Percentiles rank a stretch among this genome's conserved stretches.
These are phyloP conservation scores for Gracilaria domingensis DNA, from an alignment of 23 red algal genomes.

Conservation along the genomic window DNA sequence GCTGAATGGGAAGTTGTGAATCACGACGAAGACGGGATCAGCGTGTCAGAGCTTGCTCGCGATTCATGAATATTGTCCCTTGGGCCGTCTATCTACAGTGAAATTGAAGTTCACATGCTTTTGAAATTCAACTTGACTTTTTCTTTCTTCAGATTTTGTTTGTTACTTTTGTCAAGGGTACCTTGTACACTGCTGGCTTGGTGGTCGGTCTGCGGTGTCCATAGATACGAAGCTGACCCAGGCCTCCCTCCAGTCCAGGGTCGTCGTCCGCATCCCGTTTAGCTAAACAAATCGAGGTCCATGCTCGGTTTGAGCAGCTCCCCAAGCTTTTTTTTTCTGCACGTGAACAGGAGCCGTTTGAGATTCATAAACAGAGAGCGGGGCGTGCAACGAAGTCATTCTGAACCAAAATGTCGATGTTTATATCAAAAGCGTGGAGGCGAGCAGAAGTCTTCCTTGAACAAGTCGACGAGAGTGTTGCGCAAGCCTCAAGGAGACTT, in stretches of 20 bases:
- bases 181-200: too few relatives aligned
- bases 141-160: too few relatives aligned
- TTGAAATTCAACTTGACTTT: too few relatives aligned
- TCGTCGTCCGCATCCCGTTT: neutral
- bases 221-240: neutral
- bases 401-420: conserved; percentile 36
- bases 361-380: neutral
- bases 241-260: too few relatives aligned
- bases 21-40: too few relatives aligned
- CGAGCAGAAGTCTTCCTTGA: conserved; percentile 84
- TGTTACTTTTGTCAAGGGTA: too few relatives aligned
- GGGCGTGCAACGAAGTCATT: neutral
- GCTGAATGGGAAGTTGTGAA: too few relatives aligned
- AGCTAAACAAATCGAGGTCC: neutral
- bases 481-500: conserved; percentile 58
- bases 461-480: conserved; percentile 81
- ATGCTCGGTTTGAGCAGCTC: neutral
- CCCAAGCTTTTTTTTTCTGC: neutral
- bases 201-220: too few relatives aligned
- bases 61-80: too few relatives aligned
- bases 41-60: too few relatives aligned
- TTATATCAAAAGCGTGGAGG: conserved; percentile 71
- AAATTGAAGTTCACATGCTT: too few relatives aligned
- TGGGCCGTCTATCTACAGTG: too few relatives aligned
- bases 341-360: neutral